These are phyloP conservation scores for Trypanosoma cruzi DNA, from an alignment of 208 protist species.

Conservation along the genomic window DNA sequence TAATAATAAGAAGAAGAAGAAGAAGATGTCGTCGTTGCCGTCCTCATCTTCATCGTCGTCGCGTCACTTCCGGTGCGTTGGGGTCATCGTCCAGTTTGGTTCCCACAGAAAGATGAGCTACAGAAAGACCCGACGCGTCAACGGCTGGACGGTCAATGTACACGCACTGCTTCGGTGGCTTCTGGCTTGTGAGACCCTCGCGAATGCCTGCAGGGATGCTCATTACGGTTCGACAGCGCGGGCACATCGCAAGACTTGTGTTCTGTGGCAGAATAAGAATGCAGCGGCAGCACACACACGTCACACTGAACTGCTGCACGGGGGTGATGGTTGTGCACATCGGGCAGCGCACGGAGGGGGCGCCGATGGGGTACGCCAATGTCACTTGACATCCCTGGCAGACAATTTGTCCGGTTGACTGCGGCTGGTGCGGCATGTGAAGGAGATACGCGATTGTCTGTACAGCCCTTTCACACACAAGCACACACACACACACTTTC, in stretches of 20 bases:
- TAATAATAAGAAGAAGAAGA: too few species aligned
- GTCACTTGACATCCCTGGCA: conserved; percentile 79
- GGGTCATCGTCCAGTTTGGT: conserved; percentile 74
- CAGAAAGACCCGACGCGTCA: conserved; percentile 38
- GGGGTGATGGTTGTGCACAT: conserved; percentile 84
- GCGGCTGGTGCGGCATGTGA: conserved; percentile 55
- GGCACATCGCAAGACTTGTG: conserved; percentile 86
- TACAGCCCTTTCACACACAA: too few species aligned
- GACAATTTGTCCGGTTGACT: conserved; percentile 78
- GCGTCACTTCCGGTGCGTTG: conserved; percentile 7
- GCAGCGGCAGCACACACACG: conserved; percentile 80
- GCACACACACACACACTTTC: not conserved
- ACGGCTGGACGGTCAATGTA: conserved; percentile 78
- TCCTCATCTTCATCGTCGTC: not conserved
- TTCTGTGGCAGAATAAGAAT: conserved; percentile 86
- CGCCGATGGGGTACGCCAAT: conserved; percentile 84
- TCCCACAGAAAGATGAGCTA: conserved; percentile 63
- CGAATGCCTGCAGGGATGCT: conserved; percentile 80
- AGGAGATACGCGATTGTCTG: too few species aligned
- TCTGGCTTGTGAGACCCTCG: conserved; percentile 53
- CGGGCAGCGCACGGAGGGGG: conserved; percentile 80
- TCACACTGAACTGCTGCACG: conserved; percentile 82
- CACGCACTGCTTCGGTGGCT: conserved; percentile 77
- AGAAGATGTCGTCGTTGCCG: too few species aligned
- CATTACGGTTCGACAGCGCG: conserved; percentile 85